phyloP scores from a whole-genome alignment of 1,284 basidiomycete genomes.

The Mycena sp. region DNA sequence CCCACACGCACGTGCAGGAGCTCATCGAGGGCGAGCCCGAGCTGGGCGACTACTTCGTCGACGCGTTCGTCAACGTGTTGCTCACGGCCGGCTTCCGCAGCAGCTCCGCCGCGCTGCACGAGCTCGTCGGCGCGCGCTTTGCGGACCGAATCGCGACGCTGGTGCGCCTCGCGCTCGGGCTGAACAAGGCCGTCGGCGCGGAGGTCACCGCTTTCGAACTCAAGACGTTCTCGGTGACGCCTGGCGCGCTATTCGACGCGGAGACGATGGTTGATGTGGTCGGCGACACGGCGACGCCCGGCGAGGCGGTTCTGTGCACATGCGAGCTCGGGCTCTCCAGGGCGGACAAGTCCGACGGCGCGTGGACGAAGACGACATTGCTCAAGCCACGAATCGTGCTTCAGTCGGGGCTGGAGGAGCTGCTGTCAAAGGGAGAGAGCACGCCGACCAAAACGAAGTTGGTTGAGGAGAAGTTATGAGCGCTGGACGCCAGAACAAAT shows the following conservation, averaged over 20 bases:
- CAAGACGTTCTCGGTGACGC: conserved; percentile 42
- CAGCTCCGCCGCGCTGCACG: conserved; percentile 37
- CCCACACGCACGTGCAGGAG: no score
- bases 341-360: conserved; percentile 36
- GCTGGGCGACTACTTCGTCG: no score
- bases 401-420: conserved; percentile 40
- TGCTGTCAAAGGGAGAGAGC: conserved; percentile 21
- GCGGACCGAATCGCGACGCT: conserved; percentile 50
- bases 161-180: conserved; percentile 46
- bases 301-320: conserved; percentile 38
- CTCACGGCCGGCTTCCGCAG: conserved; percentile 45
- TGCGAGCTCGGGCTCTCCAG: conserved; percentile 39
- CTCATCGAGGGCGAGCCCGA: no score
- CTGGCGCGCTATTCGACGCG: conserved; percentile 45
- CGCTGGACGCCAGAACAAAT: no score
- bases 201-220: conserved; percentile 56
- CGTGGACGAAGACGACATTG: conserved; percentile 41
- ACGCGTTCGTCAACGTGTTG: conserved; percentile 51
- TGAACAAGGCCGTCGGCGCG: conserved; percentile 56
- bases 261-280: conserved; percentile 49
- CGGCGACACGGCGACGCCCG: conserved; percentile 26
- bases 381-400: conserved; percentile 46
- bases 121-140: conserved; percentile 43
- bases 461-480: no score
- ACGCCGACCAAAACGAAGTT: conserved; percentile 27